Evolutionary conservation across 2,329 filamentous ascomycete species (phyloP).

Genomic region (Xylariaceae sp.): DNA sequence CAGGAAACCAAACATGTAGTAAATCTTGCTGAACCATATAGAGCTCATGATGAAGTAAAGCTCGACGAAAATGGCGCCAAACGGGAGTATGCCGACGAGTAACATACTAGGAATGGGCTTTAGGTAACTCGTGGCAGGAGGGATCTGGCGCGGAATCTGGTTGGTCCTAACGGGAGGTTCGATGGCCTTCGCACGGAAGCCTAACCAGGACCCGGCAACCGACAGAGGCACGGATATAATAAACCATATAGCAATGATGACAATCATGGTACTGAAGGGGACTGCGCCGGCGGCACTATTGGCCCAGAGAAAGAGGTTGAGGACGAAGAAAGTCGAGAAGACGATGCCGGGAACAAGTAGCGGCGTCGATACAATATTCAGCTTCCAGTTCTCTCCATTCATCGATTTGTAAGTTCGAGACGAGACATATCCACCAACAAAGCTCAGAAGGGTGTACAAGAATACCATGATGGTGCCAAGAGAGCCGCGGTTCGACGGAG

Average conservation of each 20-base stretch:
- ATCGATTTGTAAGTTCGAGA: conserved; percentile 92
- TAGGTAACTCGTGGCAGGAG: conserved; percentile 75
- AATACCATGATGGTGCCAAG: conserved; percentile 90
- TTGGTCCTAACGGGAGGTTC: conserved; percentile 87
- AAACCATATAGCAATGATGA: conserved; percentile 93
- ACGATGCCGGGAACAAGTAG: conserved; percentile 79
- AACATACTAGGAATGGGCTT: conserved; percentile 85
- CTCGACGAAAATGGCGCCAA: conserved; percentile 95
- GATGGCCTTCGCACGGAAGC: conserved; percentile 69
- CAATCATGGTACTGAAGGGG: conserved; percentile 93
- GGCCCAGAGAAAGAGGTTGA: conserved; percentile 95
- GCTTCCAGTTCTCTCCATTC: conserved; percentile 87
- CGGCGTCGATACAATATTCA: conserved; percentile 85
- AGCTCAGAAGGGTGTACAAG: conserved; percentile 87
- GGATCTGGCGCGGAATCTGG: conserved; percentile 96
- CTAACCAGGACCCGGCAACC: conserved; percentile 84
- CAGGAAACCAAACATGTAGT: conserved; percentile 99
- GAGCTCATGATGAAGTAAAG: conserved; percentile 99
- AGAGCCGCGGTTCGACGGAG: conserved; percentile 90
- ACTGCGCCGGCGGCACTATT: conserved; percentile 89
- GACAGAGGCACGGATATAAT: conserved; percentile 90
- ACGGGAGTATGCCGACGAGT: conserved; percentile 85
- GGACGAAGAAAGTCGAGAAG: conserved; percentile 82
- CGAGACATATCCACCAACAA: conserved; percentile 85
- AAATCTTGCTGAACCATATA: conserved; percentile 97